Evolutionary conservation across 257 asterid species (phyloP).

Genomic region (Gynochthodes officinalis): DNA sequence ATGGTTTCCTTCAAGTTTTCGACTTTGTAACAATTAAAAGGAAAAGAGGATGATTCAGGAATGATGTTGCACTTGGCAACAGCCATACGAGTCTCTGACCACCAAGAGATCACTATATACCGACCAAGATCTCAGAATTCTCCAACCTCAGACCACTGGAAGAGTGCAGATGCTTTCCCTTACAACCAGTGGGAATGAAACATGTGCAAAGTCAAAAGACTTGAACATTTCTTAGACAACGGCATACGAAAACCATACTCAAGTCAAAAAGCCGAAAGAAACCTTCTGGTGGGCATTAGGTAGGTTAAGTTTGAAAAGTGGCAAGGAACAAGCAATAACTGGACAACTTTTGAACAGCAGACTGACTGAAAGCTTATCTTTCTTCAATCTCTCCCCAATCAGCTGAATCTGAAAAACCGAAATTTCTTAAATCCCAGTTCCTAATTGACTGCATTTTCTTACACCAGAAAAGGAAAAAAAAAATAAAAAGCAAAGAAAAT

Average conservation of each 20-base stretch:
- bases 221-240: slow-evolving; percentile 18
- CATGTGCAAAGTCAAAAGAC: slow-evolving; percentile 31
- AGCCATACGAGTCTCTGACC: slow-evolving; percentile 55
- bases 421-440: not conserved
- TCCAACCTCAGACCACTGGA: slow-evolving; percentile 8
- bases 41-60: slow-evolving; percentile 30
- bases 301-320: slow-evolving; percentile 32
- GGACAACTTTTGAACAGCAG: slow-evolving; percentile 8
- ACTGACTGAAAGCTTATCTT: slow-evolving; percentile 24
- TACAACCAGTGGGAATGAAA: slow-evolving; percentile 11
- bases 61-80: slow-evolving; percentile 59
- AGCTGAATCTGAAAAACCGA: slow-evolving; percentile 43
- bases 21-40: slow-evolving; percentile 47
- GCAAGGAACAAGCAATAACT: slow-evolving; percentile 16
- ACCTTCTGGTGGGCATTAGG: slow-evolving; percentile 18
- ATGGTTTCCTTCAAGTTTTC: slow-evolving; percentile 48
- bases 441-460: not conserved
- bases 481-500: no score
- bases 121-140: slow-evolving; percentile 23
- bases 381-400: slow-evolving; percentile 30
- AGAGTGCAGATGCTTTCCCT: not conserved
- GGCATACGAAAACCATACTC: slow-evolving; percentile 10
- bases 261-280: slow-evolving; percentile 31
- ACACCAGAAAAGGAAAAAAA: not conserved
- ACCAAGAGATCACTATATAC: slow-evolving; percentile 23